Evolutionary conservation across 1,139 yeast species (phyloP).

Genomic region (Diutina ranongensis): DNA sequence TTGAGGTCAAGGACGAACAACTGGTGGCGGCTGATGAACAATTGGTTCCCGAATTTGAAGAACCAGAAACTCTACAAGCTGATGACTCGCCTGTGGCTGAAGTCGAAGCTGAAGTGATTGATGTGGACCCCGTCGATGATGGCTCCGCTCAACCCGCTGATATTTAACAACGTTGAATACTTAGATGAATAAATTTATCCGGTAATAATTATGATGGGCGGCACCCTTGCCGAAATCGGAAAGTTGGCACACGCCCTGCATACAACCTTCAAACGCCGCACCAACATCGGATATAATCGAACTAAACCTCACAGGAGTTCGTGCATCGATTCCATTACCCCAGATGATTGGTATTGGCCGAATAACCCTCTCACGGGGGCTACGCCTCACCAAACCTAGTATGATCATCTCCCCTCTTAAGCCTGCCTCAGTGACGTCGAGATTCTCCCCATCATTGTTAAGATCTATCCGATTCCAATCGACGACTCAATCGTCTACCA

Average conservation of each 20-base stretch:
- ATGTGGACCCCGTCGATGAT: background rate
- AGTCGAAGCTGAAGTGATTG: constrained; percentile 2
- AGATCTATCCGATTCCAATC: too few species aligned
- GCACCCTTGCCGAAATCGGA: too few species aligned
- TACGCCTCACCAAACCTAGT: too few species aligned
- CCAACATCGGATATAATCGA: background rate
- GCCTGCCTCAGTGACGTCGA: too few species aligned
- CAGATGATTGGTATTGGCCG: background rate
- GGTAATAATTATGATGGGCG: too few species aligned
- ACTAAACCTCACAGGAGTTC: too few species aligned
- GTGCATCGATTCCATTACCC: too few species aligned
- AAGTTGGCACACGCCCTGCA: too few species aligned
- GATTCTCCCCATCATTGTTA: too few species aligned
- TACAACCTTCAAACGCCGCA: background rate
- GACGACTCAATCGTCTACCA: too few species aligned
- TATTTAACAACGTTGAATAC: background rate
- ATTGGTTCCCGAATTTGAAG: constrained; percentile 5
- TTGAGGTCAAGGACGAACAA: background rate
- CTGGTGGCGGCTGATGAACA: background rate
- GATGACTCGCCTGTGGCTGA: constrained; percentile 5
- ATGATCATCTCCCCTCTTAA: too few species aligned
- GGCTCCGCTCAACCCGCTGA: constrained; percentile 2
- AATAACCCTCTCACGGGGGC: background rate
- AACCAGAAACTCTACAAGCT: background rate
- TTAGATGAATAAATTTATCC: too few species aligned